A percentile compares a stretch with the other conserved stretches of the same genome.
phyloP scores from a whole-genome alignment of 805 yeast genomes.

The Candida mattraensis region DNA sequence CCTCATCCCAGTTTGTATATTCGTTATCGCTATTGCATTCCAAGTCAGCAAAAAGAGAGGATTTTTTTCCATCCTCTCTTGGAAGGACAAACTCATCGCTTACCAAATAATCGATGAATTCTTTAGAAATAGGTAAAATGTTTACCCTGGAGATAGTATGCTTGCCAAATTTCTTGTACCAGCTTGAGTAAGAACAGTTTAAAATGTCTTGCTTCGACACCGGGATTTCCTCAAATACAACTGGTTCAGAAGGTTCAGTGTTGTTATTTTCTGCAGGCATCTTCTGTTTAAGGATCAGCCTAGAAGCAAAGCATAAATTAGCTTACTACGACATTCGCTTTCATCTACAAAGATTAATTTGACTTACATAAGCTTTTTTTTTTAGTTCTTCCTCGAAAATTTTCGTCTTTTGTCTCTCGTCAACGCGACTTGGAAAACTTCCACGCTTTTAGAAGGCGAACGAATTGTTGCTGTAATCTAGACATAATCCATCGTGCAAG shows the following conservation, averaged over 20 bases:
- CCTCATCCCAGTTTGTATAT: constrained; percentile 74
- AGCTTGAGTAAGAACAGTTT: constrained; percentile 54
- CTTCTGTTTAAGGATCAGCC: no score
- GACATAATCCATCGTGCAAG: no score
- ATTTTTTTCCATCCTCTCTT: constrained; percentile 38
- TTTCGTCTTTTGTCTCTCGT: no score
- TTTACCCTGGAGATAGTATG: constrained; percentile 47
- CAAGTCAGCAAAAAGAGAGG: constrained; percentile 32
- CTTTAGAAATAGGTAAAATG: constrained; percentile 58
- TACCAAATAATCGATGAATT: constrained; percentile 58
- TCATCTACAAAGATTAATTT: no score
- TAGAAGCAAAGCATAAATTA: no score
- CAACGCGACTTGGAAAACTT: no score
- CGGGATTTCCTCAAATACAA: constrained; percentile 26
- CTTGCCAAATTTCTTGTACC: constrained; percentile 55
- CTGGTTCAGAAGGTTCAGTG: constrained; percentile 12
- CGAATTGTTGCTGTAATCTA: no score
- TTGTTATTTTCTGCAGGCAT: neutral
- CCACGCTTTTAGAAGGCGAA: no score
- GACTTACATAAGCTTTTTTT: no score
- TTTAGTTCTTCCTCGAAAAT: no score
- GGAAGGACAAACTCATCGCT: constrained; percentile 72
- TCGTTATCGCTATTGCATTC: constrained; percentile 55
- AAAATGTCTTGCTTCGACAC: constrained; percentile 41
- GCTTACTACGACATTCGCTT: no score